These are phyloP conservation scores for Chimonanthus praecox DNA, from an alignment of 164 flowering plant species.

Conservation along the genomic window DNA sequence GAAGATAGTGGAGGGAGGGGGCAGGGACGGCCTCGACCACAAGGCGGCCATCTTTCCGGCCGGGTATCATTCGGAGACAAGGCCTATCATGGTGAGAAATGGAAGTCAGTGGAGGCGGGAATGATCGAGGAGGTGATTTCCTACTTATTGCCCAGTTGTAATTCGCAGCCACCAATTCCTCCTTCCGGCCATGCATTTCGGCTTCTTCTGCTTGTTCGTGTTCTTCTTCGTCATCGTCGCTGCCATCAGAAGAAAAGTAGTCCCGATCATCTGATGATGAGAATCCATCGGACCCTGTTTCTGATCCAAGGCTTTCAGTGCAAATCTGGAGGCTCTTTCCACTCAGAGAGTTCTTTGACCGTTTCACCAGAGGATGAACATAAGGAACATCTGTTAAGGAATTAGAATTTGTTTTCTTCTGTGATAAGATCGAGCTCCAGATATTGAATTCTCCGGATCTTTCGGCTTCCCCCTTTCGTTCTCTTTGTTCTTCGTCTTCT, in stretches of 20 bases:
- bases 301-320: conserved; percentile 95
- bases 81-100: conserved; percentile 37
- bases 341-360: conserved; percentile 42
- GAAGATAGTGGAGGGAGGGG: conserved; percentile 36
- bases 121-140: conserved; percentile 23
- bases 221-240: conserved; percentile 1
- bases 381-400: conserved; percentile 34
- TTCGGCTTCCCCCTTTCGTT: conserved; percentile 11
- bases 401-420: conserved; percentile 18
- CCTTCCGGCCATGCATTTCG: background rate
- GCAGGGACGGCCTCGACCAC: conserved; percentile 64
- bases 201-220: background rate
- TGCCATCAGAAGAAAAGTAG: background rate
- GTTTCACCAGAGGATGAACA: conserved; percentile 61
- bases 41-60: conserved; percentile 53
- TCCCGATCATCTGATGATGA: conserved; percentile 11
- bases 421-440: conserved; percentile 50
- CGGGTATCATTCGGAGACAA: conserved; percentile 40
- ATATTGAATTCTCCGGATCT: conserved; percentile 22
- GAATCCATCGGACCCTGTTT: conserved; percentile 77
- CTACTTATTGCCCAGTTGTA: conserved; percentile 9
- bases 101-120: conserved; percentile 74
- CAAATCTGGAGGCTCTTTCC: conserved; percentile 74
- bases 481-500: conserved; percentile 8
- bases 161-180: background rate